Base-by-base conservation (phyloP, 2,329 filamentous ascomycete species). In the Epicoccum sorghinum region DNA sequence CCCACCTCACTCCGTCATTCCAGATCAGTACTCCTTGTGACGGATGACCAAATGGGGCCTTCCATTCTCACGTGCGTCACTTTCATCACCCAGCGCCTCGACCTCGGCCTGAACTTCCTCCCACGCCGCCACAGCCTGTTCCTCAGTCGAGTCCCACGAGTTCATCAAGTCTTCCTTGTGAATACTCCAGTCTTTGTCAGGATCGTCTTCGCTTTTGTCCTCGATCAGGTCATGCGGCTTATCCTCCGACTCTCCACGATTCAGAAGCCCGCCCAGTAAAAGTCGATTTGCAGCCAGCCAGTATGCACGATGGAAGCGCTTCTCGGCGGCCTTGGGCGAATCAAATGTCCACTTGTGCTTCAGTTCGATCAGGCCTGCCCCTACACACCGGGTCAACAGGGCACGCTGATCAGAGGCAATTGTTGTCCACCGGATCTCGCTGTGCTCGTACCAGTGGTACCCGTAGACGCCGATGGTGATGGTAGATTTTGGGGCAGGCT, bases 261-360 rank as follows among this genome's bases (percentile, higher is more conserved):
- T 60, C n/a, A 72, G 52, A 38, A 72, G 14, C 2, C 37, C 47
- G 0, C 47, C 45, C 6, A 70, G 25, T 2, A 51, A 50, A 4
- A 10, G 7, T 44, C 58, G 53, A 2, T 63, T 66, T 0, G 70
- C 70, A 0, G 62, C 58, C 3, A 65, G 44, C 68, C 68, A 72
- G 41, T 72, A 73, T 7, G 68, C 66, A 1, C 55, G 56, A 38
- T 72, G 69, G 30, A 69, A 73, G 2, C 68, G 59, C 36, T 46
- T 59, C n/a, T 68, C 59, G 1, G 7, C 45, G 2, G 67, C 53
- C 3, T 46, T 60, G 7, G 12, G 6, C 52, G 59, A 59, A 14
- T 60, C 41, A 6, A 23, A 12, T 2, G 24, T 12, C 67, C 69
- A 72, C 6, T 38, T 55, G 1, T 52, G 9, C 27, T 61, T 53